Base-by-base conservation (phyloP, 2,329 filamentous ascomycete species). In the Xylariaceae sp. region DNA sequence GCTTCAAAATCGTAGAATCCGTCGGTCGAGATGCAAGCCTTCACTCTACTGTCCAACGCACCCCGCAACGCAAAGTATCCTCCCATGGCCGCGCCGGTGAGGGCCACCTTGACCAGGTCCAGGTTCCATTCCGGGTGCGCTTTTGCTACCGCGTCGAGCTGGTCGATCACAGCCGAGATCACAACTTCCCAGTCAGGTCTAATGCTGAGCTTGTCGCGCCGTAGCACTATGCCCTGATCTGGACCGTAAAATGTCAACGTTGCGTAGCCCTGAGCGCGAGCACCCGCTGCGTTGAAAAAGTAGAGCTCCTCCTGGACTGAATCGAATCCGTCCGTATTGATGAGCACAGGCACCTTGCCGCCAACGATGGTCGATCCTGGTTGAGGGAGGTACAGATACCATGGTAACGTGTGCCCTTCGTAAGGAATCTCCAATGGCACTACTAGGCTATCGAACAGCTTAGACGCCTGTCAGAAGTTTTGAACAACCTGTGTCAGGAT, bases 21-120 rank as follows among this genome's bases (percentile, higher is more conserved):
- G n/a, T 44, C 47, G 6, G 44, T 9, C 7, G 33, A 7, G 5
- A 78, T 61, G 52, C 71, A 75, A 0, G 75, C 76, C 50, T 70
- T 72, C 65, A 78, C 63, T 1, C 76, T 69, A 0, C 66, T 51
- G 57, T 78, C 75, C 0, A 61, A 57, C 0, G 71, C 72, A 1
- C 61, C 71, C 0, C 77, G 71, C 6, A 79, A 65, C 1, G 75
- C 73, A 44, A 70, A 73, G 55, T 78, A 79, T 1, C 70, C 77
- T 2, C 77, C 75, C 56, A 77, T 63, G 2, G 70, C 70, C 0
- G 68, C 65, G 0, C 75, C 75, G 1, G 60, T 48, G 16, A 76
- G 49, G 0, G 70, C 70, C 14, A 78, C 61, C 9, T 62, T 58
- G 1, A 63, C 57, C 0, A 70, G 39, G 47, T 78, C 74, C 0